phyloP scores from a whole-genome alignment of 306 rosid species.

The Vigna nakashimae region DNA sequence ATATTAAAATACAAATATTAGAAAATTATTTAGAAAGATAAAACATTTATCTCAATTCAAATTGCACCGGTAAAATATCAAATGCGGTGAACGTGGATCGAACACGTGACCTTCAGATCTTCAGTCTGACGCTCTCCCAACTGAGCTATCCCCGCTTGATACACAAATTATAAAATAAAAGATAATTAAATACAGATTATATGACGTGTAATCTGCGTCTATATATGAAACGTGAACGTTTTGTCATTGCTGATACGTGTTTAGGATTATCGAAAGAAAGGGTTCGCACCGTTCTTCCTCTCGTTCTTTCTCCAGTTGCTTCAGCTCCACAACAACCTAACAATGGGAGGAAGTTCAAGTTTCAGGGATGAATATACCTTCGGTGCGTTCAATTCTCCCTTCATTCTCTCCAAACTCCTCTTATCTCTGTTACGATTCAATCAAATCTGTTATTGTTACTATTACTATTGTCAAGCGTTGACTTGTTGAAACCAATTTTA shows the following conservation, averaged over 20 bases:
- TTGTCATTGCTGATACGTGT: not conserved
- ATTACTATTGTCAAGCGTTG: not conserved
- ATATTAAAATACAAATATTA: too few relatives aligned
- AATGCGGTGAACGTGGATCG: slow-evolving; percentile 61
- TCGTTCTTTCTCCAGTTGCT: not conserved
- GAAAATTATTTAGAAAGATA: too few relatives aligned
- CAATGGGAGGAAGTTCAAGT: slow-evolving; percentile 50
- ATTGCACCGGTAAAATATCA: too few relatives aligned
- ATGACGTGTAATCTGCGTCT: too few relatives aligned
- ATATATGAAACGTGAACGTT: not conserved
- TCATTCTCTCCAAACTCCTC: not conserved
- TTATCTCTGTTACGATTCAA: not conserved
- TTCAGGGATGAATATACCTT: slow-evolving; percentile 54
- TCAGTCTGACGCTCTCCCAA: slow-evolving; percentile 67
- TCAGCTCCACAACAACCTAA: not conserved
- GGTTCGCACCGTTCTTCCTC: not conserved
- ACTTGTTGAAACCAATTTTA: not conserved
- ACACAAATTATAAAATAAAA: too few relatives aligned
- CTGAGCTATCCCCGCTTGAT: slow-evolving; percentile 54
- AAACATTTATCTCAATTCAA: too few relatives aligned
- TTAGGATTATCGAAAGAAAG: not conserved
- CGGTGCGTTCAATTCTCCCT: slow-evolving; percentile 40
- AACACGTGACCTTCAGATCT: slow-evolving; percentile 63
- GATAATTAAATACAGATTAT: fast-evolving
- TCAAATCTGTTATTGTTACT: too few relatives aligned